Base-by-base conservation (phyloP, 805 yeast genomes). In the Metschnikowia kofuensis region DNA sequence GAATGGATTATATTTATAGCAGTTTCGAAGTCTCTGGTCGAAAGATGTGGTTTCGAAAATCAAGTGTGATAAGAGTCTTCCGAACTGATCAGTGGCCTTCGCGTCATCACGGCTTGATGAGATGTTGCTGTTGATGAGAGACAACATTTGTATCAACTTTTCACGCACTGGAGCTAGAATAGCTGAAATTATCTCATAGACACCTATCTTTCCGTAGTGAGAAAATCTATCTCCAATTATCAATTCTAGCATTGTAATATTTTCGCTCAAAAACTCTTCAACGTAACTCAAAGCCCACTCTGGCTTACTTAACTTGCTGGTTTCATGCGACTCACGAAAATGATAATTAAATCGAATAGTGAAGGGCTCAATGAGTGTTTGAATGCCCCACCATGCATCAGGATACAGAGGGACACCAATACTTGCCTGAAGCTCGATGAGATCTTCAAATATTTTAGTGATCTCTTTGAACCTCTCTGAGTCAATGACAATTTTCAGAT, bases 301-400 rank as follows among this genome's bases (percentile, higher is more conserved):
- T 1, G 92, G 91, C 57, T 82, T 82, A 49, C 84, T 83, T 27
- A 80, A 58, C 40, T 80, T 76, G 57, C 84, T 84, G 0, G 91
- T 85, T 32, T 83, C 85, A 29, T 74, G 67, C 1, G 60, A 39
- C 5, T 78, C 69, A 42, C 78, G 77, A 58, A 85, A 86, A 60
- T 87, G 89, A 65, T 67, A 86, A 37, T 72, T 66, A 59, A 87
- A 81, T 38, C 87, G 72, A 11, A 72, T 55, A 7, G 67, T 66
- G 29, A 84, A 69, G 1, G 79, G 78, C 27, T 65, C 62, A 2
- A 78, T 61, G 30, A 86, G 61, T 0, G 69, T 60, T 38, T 72
- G 75, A 37, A 83, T 65, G 0, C 80, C 79, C 79, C 85, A 79
- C 66, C 78, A 66, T 0, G 78, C 56, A 8, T 61, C 64, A 2